Evolutionary conservation across 2,329 filamentous ascomycete species (phyloP).

Genomic region (Metarhizium anisopliae): DNA sequence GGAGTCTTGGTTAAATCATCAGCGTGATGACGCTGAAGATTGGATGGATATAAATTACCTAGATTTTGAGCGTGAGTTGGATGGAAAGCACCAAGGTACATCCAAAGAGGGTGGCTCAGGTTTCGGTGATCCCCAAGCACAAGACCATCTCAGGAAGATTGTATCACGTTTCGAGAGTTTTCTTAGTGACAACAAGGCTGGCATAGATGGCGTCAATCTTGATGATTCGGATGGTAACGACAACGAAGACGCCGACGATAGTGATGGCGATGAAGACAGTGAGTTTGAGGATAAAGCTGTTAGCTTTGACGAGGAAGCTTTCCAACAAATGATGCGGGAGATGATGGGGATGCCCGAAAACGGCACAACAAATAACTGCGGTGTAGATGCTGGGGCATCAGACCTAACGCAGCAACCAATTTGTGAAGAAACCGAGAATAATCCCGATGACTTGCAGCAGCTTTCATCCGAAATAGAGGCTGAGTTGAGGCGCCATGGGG

Average conservation of each 20-base stretch:
- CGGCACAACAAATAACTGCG: not conserved
- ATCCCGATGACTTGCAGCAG: conserved; percentile 35
- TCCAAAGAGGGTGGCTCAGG: conserved; percentile 28
- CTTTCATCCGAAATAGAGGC: conserved; percentile 62
- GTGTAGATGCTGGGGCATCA: not conserved
- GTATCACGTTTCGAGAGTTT: conserved; percentile 92
- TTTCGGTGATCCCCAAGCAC: conserved; percentile 58
- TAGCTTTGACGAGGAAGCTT: conserved; percentile 77
- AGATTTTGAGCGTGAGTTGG: conserved; percentile 77
- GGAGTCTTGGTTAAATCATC: conserved; percentile 49
- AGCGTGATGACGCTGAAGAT: conserved; percentile 69
- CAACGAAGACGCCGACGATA: conserved; percentile 38
- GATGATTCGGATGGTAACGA: conserved; percentile 63
- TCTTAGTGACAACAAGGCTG: conserved; percentile 75
- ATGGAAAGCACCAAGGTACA: conserved; percentile 32
- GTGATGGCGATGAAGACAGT: conserved; percentile 35
- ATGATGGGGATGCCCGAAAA: conserved; percentile 63
- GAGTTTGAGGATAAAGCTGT: conserved; percentile 66
- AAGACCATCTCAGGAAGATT: conserved; percentile 78
- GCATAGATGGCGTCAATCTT: conserved; percentile 67
- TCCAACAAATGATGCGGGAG: conserved; percentile 79
- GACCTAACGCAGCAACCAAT: not conserved
- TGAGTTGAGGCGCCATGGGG: conserved; percentile 39
- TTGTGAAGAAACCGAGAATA: not conserved
- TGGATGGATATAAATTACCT: conserved; percentile 91